These are phyloP conservation scores for Cystobasidium pallidum DNA, from an alignment of 1,284 basidiomycete genomes.

Conservation along the genomic window DNA sequence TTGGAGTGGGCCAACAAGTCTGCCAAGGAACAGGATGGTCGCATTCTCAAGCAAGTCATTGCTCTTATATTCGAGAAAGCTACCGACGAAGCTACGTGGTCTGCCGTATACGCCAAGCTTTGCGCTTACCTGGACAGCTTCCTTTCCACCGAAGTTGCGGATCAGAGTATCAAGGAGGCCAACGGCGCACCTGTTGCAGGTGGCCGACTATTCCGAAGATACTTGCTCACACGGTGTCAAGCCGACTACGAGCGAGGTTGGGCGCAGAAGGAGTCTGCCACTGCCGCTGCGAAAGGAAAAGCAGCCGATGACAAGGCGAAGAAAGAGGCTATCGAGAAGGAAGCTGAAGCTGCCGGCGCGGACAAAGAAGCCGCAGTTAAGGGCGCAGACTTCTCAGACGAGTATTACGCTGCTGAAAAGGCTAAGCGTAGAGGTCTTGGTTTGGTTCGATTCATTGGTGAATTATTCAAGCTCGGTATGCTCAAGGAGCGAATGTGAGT, in stretches of 20 bases:
- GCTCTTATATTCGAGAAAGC: conserved; percentile 96
- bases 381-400: conserved; percentile 72
- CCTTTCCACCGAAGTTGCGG: conserved; percentile 81
- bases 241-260: conserved; percentile 90
- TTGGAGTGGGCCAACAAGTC: conserved; percentile 93
- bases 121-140: conserved; percentile 92
- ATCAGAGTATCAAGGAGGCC: conserved; percentile 74
- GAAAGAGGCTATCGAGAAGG: conserved; percentile 60
- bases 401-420: conserved; percentile 96
- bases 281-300: conserved; percentile 62
- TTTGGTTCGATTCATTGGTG: conserved; percentile 96
- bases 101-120: conserved; percentile 93
- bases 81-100: conserved; percentile 92
- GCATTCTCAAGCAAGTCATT: conserved; percentile 93
- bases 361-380: conserved; percentile 53
- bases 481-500: conserved; percentile 76
- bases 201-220: conserved; percentile 84
- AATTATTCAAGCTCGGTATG: conserved; percentile 96
- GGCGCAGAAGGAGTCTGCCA: conserved; percentile 63
- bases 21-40: conserved; percentile 86
- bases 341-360: conserved; percentile 55
- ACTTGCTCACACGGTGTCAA: conserved; percentile 88
- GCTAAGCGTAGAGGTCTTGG: conserved; percentile 96
- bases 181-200: conserved; percentile 79
- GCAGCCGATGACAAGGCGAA: conserved; percentile 63